Conservation (phyloP, 164 flowering plant genomes). For the Macadamia integrifolia region DNA sequence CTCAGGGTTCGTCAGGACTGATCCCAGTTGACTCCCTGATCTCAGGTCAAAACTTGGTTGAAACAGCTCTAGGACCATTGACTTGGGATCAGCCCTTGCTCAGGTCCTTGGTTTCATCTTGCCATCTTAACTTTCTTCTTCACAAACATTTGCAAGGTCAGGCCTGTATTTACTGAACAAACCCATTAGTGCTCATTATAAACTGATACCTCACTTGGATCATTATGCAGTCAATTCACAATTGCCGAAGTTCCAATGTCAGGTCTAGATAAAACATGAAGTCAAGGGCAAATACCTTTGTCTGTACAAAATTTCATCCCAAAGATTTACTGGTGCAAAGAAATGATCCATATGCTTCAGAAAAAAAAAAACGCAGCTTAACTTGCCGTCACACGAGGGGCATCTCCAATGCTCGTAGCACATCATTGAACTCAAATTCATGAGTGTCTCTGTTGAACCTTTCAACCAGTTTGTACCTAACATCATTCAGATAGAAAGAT, state of each 20-base stretch:
- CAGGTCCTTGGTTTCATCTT: too few relatives aligned
- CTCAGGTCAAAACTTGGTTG: too few relatives aligned
- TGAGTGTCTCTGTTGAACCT: conserved; percentile 73
- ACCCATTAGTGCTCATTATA: too few relatives aligned
- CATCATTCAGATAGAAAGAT: conserved; percentile 83
- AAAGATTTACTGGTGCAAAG: neutral
- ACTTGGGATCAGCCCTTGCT: too few relatives aligned
- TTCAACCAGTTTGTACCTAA: conserved; percentile 79
- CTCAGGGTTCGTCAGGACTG: too few relatives aligned
- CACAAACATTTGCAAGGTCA: too few relatives aligned
- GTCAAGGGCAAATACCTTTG: too few relatives aligned
- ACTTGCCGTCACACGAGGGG: conserved; percentile 39
- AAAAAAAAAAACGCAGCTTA: neutral
- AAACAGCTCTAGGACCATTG: too few relatives aligned
- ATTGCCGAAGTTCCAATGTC: neutral
- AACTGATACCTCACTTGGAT: neutral
- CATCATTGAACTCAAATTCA: conserved; percentile 90
- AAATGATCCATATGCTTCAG: too few relatives aligned
- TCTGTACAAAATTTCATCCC: neutral
- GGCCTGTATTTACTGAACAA: too few relatives aligned
- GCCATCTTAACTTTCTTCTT: too few relatives aligned
- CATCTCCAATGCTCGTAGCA: conserved; percentile 64
- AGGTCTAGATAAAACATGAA: neutral
- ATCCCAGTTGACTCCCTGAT: too few relatives aligned
- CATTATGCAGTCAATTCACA: neutral